These are phyloP conservation scores for Tetrastigma voinierianum DNA, from an alignment of 164 flowering plant species.

Conservation along the genomic window DNA sequence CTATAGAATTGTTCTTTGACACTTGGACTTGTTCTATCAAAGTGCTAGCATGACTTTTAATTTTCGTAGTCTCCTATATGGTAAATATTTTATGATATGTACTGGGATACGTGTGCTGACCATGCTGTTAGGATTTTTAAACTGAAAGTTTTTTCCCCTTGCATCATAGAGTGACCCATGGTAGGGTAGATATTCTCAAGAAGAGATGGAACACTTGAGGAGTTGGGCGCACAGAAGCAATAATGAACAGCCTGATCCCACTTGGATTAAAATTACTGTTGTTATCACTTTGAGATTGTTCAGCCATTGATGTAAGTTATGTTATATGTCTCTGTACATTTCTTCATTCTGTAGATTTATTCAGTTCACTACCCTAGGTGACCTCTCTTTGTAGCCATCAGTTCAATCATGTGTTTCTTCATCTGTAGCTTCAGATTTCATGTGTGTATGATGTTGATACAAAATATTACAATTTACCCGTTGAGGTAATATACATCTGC, in stretches of 20 bases:
- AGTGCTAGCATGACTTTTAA: not conserved
- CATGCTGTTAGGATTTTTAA: not conserved
- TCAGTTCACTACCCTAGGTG: not conserved
- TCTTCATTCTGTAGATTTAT: constrained; percentile 1
- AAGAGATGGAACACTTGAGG: constrained; percentile 64
- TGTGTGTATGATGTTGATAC: constrained; percentile 82
- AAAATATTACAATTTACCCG: constrained; percentile 55
- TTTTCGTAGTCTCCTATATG: not conserved
- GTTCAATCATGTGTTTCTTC: not conserved
- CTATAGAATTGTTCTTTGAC: not conserved
- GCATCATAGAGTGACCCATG: constrained; percentile 79
- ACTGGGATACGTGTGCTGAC: not conserved
- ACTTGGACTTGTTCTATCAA: not conserved
- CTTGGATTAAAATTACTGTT: constrained; percentile 67
- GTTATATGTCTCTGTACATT: not conserved
- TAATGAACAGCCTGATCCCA: constrained; percentile 65
- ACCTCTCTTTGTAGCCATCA: too few relatives aligned
- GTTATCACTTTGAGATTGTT: constrained; percentile 74
- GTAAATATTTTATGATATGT: not conserved
- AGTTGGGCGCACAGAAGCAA: constrained; percentile 86
- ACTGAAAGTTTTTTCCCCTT: not conserved
- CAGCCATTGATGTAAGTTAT: constrained; percentile 65
- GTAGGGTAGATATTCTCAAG: constrained; percentile 56
- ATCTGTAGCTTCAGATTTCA: constrained; percentile 45
- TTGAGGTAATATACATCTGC: constrained; percentile 43